phyloP scores from a whole-genome alignment of 441 rosid genomes.

The Geranium incanum region DNA sequence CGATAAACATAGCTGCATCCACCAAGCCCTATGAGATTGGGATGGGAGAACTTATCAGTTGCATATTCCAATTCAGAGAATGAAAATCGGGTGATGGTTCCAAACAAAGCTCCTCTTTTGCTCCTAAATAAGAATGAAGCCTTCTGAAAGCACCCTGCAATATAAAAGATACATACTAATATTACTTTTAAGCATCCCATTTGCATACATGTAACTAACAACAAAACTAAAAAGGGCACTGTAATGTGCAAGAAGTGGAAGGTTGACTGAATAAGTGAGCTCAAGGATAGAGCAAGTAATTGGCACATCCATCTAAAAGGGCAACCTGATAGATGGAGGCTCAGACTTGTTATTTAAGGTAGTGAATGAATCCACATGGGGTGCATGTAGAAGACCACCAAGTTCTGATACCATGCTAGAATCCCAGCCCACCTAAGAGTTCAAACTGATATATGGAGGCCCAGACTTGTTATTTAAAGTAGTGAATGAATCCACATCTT shows the following conservation, averaged over 20 bases:
- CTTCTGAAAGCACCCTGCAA: constrained; percentile 61
- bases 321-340: too few species aligned
- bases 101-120: constrained; percentile 45
- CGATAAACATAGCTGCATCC: constrained; percentile 83
- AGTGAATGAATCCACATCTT: background rate
- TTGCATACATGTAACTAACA: background rate
- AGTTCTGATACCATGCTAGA: too few species aligned
- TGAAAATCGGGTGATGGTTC: constrained; percentile 54
- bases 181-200: background rate
- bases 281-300: constrained; percentile 2
- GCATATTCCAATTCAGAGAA: constrained; percentile 66
- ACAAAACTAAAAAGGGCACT: background rate
- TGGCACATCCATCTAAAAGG: background rate
- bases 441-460: too few species aligned
- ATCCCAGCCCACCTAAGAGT: too few species aligned
- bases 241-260: background rate
- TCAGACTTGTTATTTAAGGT: too few species aligned
- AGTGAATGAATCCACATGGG: too few species aligned
- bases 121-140: constrained; percentile 42
- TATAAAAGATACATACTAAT: constrained; percentile 3
- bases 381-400: too few species aligned
- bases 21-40: constrained; percentile 70
- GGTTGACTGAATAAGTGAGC: constrained; percentile 7
- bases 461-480: background rate
- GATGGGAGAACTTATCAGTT: constrained; percentile 63